A percentile compares a stretch with the other conserved stretches of the same genome.
phyloP scores from a whole-genome alignment of 1,139 yeast species.

The Diutina rugosa region DNA sequence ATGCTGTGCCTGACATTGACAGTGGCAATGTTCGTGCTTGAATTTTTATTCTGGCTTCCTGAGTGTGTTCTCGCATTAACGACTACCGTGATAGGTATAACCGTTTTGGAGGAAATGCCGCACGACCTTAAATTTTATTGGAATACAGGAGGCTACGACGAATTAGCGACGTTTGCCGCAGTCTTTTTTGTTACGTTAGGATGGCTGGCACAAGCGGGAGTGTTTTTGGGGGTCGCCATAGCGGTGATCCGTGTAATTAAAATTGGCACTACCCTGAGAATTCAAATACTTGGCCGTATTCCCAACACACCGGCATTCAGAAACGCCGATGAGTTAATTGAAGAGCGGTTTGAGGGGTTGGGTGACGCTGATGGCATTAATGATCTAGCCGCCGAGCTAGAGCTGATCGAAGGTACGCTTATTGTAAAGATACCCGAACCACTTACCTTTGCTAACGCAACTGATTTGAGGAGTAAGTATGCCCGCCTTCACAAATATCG shows the following conservation, averaged over 20 bases:
- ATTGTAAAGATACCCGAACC: slow-evolving; percentile 5
- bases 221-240: slow-evolving; percentile 15
- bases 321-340: slow-evolving; percentile 23
- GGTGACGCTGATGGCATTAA: background rate
- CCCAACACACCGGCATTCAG: slow-evolving; percentile 20
- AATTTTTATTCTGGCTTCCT: slow-evolving; percentile 16
- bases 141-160: slow-evolving; percentile 19
- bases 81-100: slow-evolving; percentile 23
- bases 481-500: slow-evolving; percentile 8
- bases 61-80: slow-evolving; percentile 22
- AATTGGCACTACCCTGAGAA: slow-evolving; percentile 17
- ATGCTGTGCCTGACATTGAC: slow-evolving; percentile 15
- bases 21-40: slow-evolving; percentile 14
- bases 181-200: slow-evolving; percentile 15
- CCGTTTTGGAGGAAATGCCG: slow-evolving; percentile 22
- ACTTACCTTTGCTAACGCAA: slow-evolving; percentile 6
- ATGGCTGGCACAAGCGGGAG: slow-evolving; percentile 23
- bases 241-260: slow-evolving; percentile 17
- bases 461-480: slow-evolving; percentile 5
- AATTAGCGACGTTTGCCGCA: slow-evolving; percentile 12
- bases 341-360: slow-evolving; percentile 11
- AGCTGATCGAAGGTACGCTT: slow-evolving; percentile 6
- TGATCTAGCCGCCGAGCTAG: slow-evolving; percentile 4
- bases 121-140: slow-evolving; percentile 17
- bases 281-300: slow-evolving; percentile 20